Base-by-base conservation (phyloP, 495 filamentous ascomycete species). In the Schizothecium vesticola region DNA sequence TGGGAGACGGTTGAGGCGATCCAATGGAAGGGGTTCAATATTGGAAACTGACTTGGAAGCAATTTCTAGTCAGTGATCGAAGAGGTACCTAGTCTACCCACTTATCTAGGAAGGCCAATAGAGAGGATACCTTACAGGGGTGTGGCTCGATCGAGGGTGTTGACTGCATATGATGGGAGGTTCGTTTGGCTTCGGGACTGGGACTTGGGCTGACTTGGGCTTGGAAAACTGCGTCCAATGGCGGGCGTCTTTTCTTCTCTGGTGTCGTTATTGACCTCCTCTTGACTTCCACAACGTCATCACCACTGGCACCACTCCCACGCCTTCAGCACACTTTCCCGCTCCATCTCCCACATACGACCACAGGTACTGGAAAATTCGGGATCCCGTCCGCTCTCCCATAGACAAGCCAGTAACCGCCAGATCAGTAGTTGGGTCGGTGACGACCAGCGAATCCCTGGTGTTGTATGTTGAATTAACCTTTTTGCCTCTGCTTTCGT, bases 341-440 rank as follows among this genome's bases (percentile, higher is more conserved):
- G 19, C 16, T 51, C 43, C 43, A n/a, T 0, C 43, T 51, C 43
- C 43, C 43, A 51, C 43, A 51, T 51, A 51, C 43, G 43, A 51
- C 43, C 43, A 51, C 43, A 51, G 43, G 43, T 51, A 51, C 43
- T 51, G 19, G 63, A 64, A 43, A 43, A 43, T 43, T 78, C 80
- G 81, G 80, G 77, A 80, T 80, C 80, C 81, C 81, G 81, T 83
- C 79, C 79, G 81, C 78, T 83, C 81, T 80, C 78, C 79, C 79
- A 75, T 80, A 78, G 77, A 77, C 72, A 79, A 80, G 73, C 75
- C 33, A 43, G 33, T 43, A 43, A 43, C 33, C 65, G 33, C 33
- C 33, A 43, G 33, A 43, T 43, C 33, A 43, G 33, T 43, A 43
- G 76, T 79, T 78, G 76, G 78, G 79, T 81, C 73, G 79, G 73